These are phyloP conservation scores for Blechomonas ayalai DNA, from an alignment of 208 protist species.

Conservation along the genomic window DNA sequence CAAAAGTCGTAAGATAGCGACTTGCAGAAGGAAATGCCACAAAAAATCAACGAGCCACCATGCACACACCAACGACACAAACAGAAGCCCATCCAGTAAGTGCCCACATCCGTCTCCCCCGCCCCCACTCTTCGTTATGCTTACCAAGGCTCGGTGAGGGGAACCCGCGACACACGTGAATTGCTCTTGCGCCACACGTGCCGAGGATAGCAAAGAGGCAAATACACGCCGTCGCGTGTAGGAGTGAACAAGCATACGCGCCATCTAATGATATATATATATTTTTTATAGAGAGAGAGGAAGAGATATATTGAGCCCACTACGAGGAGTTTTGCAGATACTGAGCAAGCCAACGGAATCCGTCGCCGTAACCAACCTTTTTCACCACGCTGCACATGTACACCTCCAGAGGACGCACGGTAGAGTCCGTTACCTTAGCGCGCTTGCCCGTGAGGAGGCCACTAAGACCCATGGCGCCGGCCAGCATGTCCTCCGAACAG, in stretches of 20 bases:
- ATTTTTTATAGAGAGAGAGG: too few species aligned
- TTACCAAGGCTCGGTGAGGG: constrained; percentile 11
- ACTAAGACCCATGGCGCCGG: constrained; percentile 86
- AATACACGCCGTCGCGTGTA: constrained; percentile 1
- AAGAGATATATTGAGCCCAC: constrained; percentile 1
- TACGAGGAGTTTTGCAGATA: constrained; percentile 86
- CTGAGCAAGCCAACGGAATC: constrained; percentile 94
- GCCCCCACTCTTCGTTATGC: too few species aligned
- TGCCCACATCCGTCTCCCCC: too few species aligned
- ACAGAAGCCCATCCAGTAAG: too few species aligned
- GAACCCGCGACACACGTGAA: too few species aligned
- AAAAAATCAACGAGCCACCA: too few species aligned
- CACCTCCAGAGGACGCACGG: constrained; percentile 96
- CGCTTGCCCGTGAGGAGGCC: constrained; percentile 93
- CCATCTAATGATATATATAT: too few species aligned
- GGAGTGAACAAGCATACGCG: neutral
- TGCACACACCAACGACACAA: too few species aligned
- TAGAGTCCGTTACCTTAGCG: constrained; percentile 74
- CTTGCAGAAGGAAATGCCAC: too few species aligned
- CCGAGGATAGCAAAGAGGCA: neutral
- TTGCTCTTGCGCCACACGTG: too few species aligned
- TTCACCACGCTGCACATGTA: constrained; percentile 99
- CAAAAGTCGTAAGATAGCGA: too few species aligned
- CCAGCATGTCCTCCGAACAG: constrained; percentile 93
- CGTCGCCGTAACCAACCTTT: constrained; percentile 97